Evolutionary conservation across 2,329 filamentous ascomycete genomes (phyloP).

Genomic region (Fusarium paranaense): DNA sequence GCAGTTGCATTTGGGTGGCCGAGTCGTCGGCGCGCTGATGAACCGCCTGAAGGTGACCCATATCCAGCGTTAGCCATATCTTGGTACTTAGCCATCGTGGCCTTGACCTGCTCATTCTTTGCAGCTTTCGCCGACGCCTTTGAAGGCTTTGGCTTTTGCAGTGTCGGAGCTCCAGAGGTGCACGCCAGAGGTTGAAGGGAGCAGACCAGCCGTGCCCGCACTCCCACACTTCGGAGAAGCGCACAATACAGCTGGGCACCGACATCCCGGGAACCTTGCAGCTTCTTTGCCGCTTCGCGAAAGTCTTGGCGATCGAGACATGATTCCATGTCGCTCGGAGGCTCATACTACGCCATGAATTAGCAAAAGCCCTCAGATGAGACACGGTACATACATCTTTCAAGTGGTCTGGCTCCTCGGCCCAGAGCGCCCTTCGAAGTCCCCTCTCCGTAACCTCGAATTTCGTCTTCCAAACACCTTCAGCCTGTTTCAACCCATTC

Average conservation of each 20-base stretch:
- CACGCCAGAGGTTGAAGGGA: slow-evolving; percentile 88
- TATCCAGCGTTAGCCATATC: slow-evolving; percentile 43
- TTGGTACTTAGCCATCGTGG: slow-evolving; percentile 56
- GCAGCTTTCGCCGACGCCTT: slow-evolving; percentile 47
- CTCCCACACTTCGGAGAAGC: slow-evolving; percentile 82
- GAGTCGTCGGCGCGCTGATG: slow-evolving; percentile 60
- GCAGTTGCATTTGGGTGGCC: slow-evolving; percentile 67
- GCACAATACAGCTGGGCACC: slow-evolving; percentile 93
- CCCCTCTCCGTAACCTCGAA: slow-evolving; percentile 81
- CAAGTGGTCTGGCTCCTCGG: slow-evolving; percentile 72
- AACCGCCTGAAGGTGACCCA: slow-evolving; percentile 45
- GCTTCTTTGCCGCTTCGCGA: slow-evolving; percentile 71
- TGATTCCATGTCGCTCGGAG: slow-evolving; percentile 73
- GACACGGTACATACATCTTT: slow-evolving; percentile 60
- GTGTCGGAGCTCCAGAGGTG: slow-evolving; percentile 61
- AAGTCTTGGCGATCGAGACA: slow-evolving; percentile 81
- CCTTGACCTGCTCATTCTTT: slow-evolving; percentile 51
- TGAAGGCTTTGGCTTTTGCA: slow-evolving; percentile 54
- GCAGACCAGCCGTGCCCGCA: slow-evolving; percentile 86
- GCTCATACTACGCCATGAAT: slow-evolving; percentile 59
- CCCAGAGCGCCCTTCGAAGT: slow-evolving; percentile 79
- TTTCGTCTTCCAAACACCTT: slow-evolving; percentile 73
- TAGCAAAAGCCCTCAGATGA: slow-evolving; percentile 18
- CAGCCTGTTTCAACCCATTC: slow-evolving; percentile 78
- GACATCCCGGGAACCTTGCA: slow-evolving; percentile 87